phyloP scores from a whole-genome alignment of 2,329 filamentous ascomycete genomes.

The Claviceps pazoutovae region DNA sequence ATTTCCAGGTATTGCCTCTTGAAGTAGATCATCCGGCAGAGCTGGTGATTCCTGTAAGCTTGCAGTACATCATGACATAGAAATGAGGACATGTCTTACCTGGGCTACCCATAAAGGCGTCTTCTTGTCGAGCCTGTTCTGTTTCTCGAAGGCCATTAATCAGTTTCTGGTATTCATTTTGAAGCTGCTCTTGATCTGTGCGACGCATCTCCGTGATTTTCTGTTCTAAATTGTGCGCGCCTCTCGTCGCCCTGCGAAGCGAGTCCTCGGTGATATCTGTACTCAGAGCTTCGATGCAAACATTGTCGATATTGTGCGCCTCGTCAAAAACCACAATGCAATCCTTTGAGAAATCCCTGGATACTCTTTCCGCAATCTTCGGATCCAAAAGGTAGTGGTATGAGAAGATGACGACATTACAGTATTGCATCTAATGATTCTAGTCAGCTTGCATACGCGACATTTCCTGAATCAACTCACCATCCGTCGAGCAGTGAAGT shows the following conservation, averaged over 20 bases:
- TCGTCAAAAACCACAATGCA: conserved; percentile 98
- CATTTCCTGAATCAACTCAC: conserved; percentile 28
- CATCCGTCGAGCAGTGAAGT: conserved; percentile 93
- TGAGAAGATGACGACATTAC: conserved; percentile 98
- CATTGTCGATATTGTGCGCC: conserved; percentile 98
- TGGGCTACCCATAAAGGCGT: conserved; percentile 94
- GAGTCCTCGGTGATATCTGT: conserved; percentile 96
- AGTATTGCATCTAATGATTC: conserved; percentile 70
- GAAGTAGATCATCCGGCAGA: conserved; percentile 81
- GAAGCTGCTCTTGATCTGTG: conserved; percentile 87
- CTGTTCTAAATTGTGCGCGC: conserved; percentile 78
- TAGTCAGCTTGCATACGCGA: conserved; percentile 5
- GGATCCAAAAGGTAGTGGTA: conserved; percentile 97
- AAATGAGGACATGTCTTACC: conserved; percentile 19
- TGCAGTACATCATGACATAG: background rate
- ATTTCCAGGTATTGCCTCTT: conserved; percentile 92
- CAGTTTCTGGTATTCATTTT: conserved; percentile 89
- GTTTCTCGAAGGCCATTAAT: conserved; percentile 82
- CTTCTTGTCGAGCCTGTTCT: conserved; percentile 81
- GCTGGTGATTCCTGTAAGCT: conserved; percentile 30
- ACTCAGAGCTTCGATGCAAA: conserved; percentile 93
- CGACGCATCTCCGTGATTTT: conserved; percentile 91
- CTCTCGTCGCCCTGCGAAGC: conserved; percentile 74
- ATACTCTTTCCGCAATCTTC: conserved; percentile 92
- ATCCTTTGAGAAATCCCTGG: conserved; percentile 90